Conservation (phyloP, 2,329 filamentous ascomycete species). For the Alternaria incomplexa region DNA sequence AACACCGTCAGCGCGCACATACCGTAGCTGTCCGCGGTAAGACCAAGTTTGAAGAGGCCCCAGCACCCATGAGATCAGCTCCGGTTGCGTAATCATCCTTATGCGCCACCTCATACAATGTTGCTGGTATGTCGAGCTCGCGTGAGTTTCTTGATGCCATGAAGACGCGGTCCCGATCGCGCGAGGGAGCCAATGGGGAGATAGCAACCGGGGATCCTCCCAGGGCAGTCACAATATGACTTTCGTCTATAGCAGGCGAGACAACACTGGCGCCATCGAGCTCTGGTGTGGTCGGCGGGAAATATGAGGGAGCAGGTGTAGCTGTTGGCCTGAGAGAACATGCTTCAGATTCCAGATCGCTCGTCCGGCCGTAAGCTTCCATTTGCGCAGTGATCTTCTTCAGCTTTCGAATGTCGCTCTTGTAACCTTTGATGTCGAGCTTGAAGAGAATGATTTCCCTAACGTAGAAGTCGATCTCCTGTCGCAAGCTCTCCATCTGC, state of each 20-base stretch:
- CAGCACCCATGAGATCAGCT: constrained; percentile 26
- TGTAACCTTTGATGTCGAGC: constrained; percentile 56
- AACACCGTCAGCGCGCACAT: constrained; percentile 13
- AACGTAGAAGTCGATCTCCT: constrained; percentile 52
- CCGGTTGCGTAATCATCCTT: constrained; percentile 15
- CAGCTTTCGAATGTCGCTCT: constrained; percentile 47
- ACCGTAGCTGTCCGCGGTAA: constrained; percentile 30
- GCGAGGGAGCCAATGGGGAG: constrained; percentile 5
- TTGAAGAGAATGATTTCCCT: constrained; percentile 58
- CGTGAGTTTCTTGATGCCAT: constrained; percentile 9
- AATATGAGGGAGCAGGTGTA: constrained; percentile 30
- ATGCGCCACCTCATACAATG: constrained; percentile 25
- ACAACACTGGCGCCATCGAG: constrained; percentile 23
- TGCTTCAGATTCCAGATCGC: constrained; percentile 37
- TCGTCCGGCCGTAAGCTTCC: constrained; percentile 26
- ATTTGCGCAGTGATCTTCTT: constrained; percentile 35
- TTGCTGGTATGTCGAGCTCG: constrained; percentile 15
- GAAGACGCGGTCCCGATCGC: constrained; percentile 8
- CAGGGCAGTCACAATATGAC: constrained; percentile 15
- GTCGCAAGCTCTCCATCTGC: constrained; percentile 40
- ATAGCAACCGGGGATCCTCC: constrained; percentile 20
- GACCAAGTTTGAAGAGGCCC: constrained; percentile 31
- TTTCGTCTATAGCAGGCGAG: constrained; percentile 24
- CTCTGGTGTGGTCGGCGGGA: constrained; percentile 23
- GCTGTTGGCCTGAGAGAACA: constrained; percentile 33